Percentiles rank a stretch among this genome's conserved stretches.
phyloP scores from a whole-genome alignment of 345 rosid species.

The Turritis glabra region DNA sequence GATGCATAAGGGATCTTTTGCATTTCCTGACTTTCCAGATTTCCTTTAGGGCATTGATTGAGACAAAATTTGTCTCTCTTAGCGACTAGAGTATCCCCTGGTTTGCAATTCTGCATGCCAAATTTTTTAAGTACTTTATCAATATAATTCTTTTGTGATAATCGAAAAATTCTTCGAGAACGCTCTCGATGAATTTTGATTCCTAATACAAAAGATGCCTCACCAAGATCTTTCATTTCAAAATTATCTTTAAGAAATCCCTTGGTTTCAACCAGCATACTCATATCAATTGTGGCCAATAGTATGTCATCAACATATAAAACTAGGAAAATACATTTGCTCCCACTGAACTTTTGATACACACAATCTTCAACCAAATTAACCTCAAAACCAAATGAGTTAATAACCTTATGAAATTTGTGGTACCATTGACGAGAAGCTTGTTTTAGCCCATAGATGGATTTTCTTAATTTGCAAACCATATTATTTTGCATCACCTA shows the following conservation, averaged over 20 bases:
- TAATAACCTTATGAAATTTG: neutral
- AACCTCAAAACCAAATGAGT: neutral
- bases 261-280: neutral
- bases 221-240: constrained; percentile 8
- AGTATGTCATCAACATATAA: neutral
- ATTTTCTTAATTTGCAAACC: too few species aligned
- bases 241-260: neutral
- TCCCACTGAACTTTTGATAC: neutral
- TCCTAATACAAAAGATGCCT: neutral
- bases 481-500: too few species aligned
- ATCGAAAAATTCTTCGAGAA: too few species aligned
- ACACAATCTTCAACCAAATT: neutral
- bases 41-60: neutral
- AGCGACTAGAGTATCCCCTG: neutral
- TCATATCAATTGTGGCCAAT: neutral
- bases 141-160: too few species aligned
- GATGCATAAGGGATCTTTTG: neutral
- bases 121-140: too few species aligned
- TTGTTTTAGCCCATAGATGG: neutral
- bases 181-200: neutral
- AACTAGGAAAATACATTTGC: neutral
- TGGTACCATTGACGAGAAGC: neutral
- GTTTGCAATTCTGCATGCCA: too few species aligned
- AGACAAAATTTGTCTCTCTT: neutral
- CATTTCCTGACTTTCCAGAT: neutral